Evolutionary conservation across 495 filamentous ascomycete species (phyloP), one percentile per base, ranked within the genome.

Genomic region (Rhypophila decipiens): DNA sequence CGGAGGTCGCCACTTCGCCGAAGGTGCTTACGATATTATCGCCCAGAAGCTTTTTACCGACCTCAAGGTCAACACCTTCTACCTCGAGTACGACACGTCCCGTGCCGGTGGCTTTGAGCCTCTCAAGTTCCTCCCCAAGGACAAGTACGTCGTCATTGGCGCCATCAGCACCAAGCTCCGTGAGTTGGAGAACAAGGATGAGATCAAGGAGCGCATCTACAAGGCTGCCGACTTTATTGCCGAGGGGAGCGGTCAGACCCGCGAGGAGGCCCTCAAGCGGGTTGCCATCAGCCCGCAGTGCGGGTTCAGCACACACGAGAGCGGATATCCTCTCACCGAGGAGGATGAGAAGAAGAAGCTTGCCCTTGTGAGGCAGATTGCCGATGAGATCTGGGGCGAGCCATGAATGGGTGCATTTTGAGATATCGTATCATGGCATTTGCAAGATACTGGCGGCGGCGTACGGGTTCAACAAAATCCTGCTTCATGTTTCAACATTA

Each of bases 1-100:
- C 56, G 78, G 80, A 45, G 79, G 78, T 33, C 74, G 84, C n/a
- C 82, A 88, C 69, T 90, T 93, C 66, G 80, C 82, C 45, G 83
- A 87, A 64, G 87, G 87, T 24, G 82, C 80, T 18, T 93, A 90
- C 64, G 87, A 90, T 64, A 72, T 77, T 44, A 88, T 93, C 50
- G 87, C 87, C 39, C 75, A 76, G 55, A 87, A 85, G 70, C 76
- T 93, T 12, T 93, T 93, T 74, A 72, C 81, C 47, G 70, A 85
- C 49, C 73, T 90, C 35, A 78, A 87, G 50, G 80, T 88, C 13
- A 76, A 85, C 66, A 88, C 85, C 4, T 90, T 85, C 69, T 90
- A 88, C 60, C 80, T 91, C 44, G 87, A 90, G 64, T 91, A 89
- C 64, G 87, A 90, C 69, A 89, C 84, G 12, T 72, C 74, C 21